These are phyloP conservation scores for Aspergillus coremiiformis DNA, from an alignment of 495 filamentous ascomycete genomes.

Conservation along the genomic window DNA sequence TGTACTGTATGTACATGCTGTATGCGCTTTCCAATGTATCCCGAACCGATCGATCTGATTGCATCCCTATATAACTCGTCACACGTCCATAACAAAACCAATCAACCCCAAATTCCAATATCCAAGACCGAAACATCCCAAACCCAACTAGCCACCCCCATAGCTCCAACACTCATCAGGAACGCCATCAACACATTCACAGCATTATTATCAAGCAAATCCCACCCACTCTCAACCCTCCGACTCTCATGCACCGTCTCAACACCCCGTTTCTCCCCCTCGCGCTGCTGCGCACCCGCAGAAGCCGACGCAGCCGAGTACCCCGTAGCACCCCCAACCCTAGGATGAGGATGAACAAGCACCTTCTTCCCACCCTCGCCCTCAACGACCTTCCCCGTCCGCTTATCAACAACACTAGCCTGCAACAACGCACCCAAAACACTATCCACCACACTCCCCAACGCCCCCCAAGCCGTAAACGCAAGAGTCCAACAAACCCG, in stretches of 20 bases:
- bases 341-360: conserved; percentile 28
- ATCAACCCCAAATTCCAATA: conserved; percentile 1
- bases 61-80: background rate
- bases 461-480: conserved; percentile 60
- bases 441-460: conserved; percentile 81
- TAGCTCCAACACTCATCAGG: conserved; percentile 70
- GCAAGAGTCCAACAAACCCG: conserved; percentile 50
- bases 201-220: conserved; percentile 85
- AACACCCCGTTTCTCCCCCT: conserved; percentile 4
- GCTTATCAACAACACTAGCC: conserved; percentile 75
- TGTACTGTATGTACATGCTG: too few relatives aligned
- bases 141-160: conserved; percentile 47
- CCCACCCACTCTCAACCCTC: conserved; percentile 62
- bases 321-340: conserved; percentile 10
- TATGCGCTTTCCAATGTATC: background rate
- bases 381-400: conserved; percentile 82
- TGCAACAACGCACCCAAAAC: conserved; percentile 80
- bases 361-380: conserved; percentile 74
- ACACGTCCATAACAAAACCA: background rate
- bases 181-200: conserved; percentile 89
- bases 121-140: conserved; percentile 32
- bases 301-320: conserved; percentile 4
- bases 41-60: background rate
- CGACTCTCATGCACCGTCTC: conserved; percentile 51
- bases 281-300: background rate